Conservation (phyloP, 352 stramenopile genomes). For the Phytophthora pluvialis region DNA sequence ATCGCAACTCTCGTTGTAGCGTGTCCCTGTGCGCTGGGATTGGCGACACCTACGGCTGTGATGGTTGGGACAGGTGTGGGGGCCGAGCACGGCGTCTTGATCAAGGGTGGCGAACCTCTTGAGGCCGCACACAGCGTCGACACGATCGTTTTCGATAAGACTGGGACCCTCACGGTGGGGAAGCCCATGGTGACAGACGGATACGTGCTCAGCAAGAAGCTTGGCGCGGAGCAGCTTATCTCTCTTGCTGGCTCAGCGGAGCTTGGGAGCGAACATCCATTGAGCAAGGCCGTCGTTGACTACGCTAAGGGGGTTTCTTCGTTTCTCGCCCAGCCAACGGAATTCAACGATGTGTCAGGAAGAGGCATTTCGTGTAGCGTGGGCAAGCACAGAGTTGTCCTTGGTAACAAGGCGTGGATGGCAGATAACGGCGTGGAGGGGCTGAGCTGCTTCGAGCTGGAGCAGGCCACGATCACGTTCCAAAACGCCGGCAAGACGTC, state of each 20-base stretch:
- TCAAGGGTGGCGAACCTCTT: constrained; percentile 96
- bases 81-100: constrained; percentile 95
- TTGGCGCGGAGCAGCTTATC: constrained; percentile 76
- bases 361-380: constrained; percentile 80
- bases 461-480: constrained; percentile 60
- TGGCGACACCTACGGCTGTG: constrained; percentile 97
- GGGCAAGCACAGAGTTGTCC: constrained; percentile 63
- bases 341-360: constrained; percentile 86
- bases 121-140: constrained; percentile 90
- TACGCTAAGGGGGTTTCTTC: constrained; percentile 79
- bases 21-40: constrained; percentile 97
- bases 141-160: constrained; percentile 99
- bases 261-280: constrained; percentile 92
- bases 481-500: constrained; percentile 92
- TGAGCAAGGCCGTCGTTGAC: constrained; percentile 92
- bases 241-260: constrained; percentile 89
- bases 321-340: constrained; percentile 60
- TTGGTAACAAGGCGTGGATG: constrained; percentile 93
- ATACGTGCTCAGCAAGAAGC: constrained; percentile 57
- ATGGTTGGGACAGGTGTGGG: constrained; percentile 98
- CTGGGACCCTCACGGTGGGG: constrained; percentile 95
- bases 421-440: constrained; percentile 64
- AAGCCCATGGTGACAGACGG: constrained; percentile 84
- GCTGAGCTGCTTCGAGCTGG: constrained; percentile 49
- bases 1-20: constrained; percentile 97